Conservation (phyloP, 1,284 basidiomycete genomes). For the Moesziomyces parantarcticus region DNA sequence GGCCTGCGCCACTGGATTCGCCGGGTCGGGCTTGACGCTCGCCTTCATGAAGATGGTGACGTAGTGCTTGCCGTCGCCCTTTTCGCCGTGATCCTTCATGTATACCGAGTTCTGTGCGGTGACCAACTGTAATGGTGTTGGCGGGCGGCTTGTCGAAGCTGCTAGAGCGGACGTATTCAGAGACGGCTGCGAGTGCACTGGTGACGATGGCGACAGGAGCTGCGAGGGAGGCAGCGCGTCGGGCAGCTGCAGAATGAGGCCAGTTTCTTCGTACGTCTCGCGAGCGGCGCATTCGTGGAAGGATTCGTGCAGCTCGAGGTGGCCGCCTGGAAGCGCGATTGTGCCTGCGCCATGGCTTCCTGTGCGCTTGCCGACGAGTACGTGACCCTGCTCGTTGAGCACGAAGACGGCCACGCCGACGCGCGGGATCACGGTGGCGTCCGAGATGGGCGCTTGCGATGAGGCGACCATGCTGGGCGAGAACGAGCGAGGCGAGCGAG, state of each 20-base stretch:
- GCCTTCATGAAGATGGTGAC: slow-evolving; percentile 65
- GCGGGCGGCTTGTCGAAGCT: slow-evolving; percentile 1
- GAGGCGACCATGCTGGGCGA: too few relatives aligned
- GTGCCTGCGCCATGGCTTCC: slow-evolving; percentile 63
- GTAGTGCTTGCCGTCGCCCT: slow-evolving; percentile 57
- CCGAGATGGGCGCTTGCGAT: slow-evolving; percentile 20
- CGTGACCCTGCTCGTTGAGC: slow-evolving; percentile 43
- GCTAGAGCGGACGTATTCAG: slow-evolving; percentile 14
- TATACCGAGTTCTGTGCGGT: slow-evolving; percentile 48
- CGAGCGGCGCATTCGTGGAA: slow-evolving; percentile 60
- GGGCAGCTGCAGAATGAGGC: slow-evolving; percentile 36
- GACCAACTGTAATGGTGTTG: slow-evolving; percentile 40
- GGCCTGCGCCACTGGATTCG: slow-evolving; percentile 8
- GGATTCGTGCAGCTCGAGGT: slow-evolving; percentile 64
- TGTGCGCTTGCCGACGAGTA: slow-evolving; percentile 61
- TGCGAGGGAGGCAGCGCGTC: slow-evolving; percentile 5
- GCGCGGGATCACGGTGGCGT: slow-evolving; percentile 46
- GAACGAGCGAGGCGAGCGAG: too few relatives aligned
- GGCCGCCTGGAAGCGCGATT: slow-evolving; percentile 63
- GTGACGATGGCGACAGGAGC: slow-evolving; percentile 9
- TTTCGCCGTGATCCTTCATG: slow-evolving; percentile 41
- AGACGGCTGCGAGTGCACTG: slow-evolving; percentile 12
- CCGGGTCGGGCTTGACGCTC: slow-evolving; percentile 20
- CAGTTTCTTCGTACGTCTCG: slow-evolving; percentile 50
- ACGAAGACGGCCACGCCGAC: slow-evolving; percentile 66